Evolutionary conservation across 345 rosid genomes (phyloP).

Genomic region (Lagerstroemia speciosa): DNA sequence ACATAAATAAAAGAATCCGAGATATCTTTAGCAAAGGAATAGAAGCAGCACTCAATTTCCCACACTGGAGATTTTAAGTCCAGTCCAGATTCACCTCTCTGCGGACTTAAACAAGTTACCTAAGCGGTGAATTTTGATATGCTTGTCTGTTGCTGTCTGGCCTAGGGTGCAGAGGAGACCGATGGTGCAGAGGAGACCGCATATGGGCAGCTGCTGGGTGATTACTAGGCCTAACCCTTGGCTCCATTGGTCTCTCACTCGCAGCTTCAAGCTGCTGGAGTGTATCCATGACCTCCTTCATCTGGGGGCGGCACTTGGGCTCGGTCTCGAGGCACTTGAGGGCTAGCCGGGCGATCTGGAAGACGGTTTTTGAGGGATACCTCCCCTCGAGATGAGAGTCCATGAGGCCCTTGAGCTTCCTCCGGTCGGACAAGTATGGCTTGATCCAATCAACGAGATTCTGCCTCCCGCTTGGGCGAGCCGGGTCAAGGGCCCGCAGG

Average conservation of each 20-base stretch:
- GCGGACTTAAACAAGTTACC: slow-evolving; percentile 4
- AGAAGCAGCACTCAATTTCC: not conserved
- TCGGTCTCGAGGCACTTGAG: slow-evolving; percentile 59
- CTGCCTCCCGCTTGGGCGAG: slow-evolving; percentile 68
- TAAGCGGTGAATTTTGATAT: slow-evolving; percentile 16
- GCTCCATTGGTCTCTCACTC: slow-evolving; percentile 42
- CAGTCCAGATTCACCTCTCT: not conserved
- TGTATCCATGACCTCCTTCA: slow-evolving; percentile 72
- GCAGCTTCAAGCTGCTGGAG: slow-evolving; percentile 50
- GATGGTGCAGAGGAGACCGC: slow-evolving; percentile 20
- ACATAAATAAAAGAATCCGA: not conserved
- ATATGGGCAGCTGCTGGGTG: too few relatives aligned
- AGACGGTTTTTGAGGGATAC: slow-evolving; percentile 65
- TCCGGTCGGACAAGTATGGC: slow-evolving; percentile 56
- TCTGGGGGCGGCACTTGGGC: slow-evolving; percentile 68
- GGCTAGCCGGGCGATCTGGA: slow-evolving; percentile 60
- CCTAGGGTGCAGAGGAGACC: slow-evolving; percentile 42
- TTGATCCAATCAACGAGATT: slow-evolving; percentile 76
- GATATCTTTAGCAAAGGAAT: not conserved
- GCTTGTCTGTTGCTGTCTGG: slow-evolving; percentile 18
- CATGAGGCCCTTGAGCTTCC: slow-evolving; percentile 60
- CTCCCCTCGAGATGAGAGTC: slow-evolving; percentile 70
- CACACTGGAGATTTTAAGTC: not conserved
- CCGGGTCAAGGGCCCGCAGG: slow-evolving; percentile 65
- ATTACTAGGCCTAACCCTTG: slow-evolving; percentile 31